Percentiles rank a stretch among this genome's conserved stretches.
These are phyloP conservation scores for Gomphus sp. DNA, from an alignment of 1,284 basidiomycete genomes.

Conservation along the genomic window DNA sequence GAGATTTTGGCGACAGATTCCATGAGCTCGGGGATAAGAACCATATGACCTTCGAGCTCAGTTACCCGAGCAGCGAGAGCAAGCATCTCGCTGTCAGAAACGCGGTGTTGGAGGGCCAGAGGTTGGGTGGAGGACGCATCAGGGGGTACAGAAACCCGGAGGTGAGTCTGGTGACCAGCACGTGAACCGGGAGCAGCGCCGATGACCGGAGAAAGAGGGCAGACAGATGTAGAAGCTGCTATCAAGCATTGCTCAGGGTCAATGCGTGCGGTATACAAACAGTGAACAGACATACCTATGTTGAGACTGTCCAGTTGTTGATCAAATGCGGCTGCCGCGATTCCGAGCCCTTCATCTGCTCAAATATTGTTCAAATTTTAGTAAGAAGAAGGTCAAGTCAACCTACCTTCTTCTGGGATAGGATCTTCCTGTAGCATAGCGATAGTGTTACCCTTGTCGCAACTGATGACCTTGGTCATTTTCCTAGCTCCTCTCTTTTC, in stretches of 20 bases:
- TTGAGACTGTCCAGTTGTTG: neutral
- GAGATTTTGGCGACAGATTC: neutral
- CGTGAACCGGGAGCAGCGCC: neutral
- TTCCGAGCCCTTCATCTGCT: too few relatives aligned
- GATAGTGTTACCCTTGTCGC: slow-evolving; percentile 32
- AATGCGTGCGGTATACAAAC: too few relatives aligned
- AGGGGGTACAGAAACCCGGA: too few relatives aligned
- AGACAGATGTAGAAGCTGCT: neutral
- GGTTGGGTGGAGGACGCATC: neutral
- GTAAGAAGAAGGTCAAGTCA: too few relatives aligned
- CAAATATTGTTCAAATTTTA: too few relatives aligned
- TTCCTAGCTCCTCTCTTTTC: slow-evolving; percentile 55
- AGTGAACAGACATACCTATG: too few relatives aligned
- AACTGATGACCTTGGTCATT: slow-evolving; percentile 47
- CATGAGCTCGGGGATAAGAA: neutral
- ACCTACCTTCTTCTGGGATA: slow-evolving; percentile 48
- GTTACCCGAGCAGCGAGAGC: neutral
- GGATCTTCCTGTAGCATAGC: slow-evolving; percentile 43
- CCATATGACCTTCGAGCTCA: neutral
- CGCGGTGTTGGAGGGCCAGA: too few relatives aligned
- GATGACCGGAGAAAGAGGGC: neutral
- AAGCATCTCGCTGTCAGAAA: neutral
- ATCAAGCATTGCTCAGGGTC: neutral
- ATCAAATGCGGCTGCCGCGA: too few relatives aligned
- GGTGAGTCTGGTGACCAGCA: neutral